These are phyloP conservation scores for Boletus edulis DNA, from an alignment of 768 basidiomycete genomes.

Conservation along the genomic window DNA sequence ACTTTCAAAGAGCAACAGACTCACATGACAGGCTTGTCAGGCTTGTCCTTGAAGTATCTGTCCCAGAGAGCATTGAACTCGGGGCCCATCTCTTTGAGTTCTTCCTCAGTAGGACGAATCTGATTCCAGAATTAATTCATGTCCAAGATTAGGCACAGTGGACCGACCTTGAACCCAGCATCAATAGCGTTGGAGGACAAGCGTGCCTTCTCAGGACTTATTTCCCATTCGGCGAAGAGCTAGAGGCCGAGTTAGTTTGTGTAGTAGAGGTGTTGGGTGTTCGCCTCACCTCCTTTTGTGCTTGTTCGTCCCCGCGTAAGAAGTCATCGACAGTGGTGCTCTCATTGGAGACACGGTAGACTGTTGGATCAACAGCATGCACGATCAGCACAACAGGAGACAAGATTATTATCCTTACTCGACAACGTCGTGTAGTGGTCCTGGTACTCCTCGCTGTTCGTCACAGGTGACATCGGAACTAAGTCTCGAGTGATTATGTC, in stretches of 20 bases:
- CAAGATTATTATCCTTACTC: slow-evolving; percentile 33
- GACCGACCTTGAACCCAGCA: slow-evolving; percentile 64
- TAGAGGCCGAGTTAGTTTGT: slow-evolving; percentile 11
- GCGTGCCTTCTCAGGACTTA: slow-evolving; percentile 63
- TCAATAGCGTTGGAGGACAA: slow-evolving; percentile 72
- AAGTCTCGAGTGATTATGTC: not conserved
- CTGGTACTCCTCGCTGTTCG: slow-evolving; percentile 61
- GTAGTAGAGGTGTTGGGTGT: no score
- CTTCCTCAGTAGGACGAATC: slow-evolving; percentile 68
- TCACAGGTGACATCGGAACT: not conserved
- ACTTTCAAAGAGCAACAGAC: slow-evolving; percentile 7
- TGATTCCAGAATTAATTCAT: slow-evolving; percentile 18
- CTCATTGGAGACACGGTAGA: slow-evolving; percentile 68
- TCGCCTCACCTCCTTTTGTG: slow-evolving; percentile 47
- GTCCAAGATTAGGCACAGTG: not conserved
- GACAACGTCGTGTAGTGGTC: slow-evolving; percentile 73
- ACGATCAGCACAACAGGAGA: not conserved
- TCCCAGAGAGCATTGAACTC: slow-evolving; percentile 71
- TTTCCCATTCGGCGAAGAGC: slow-evolving; percentile 64
- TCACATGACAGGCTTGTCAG: slow-evolving; percentile 74
- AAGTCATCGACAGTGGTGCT: slow-evolving; percentile 63
- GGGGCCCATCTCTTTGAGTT: slow-evolving; percentile 76
- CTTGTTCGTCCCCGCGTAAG: slow-evolving; percentile 62
- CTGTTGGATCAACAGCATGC: slow-evolving; percentile 27
- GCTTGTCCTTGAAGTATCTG: slow-evolving; percentile 75